Evolutionary conservation across 1,284 basidiomycete species (phyloP).

Genomic region (Heterobasidion irregulare): DNA sequence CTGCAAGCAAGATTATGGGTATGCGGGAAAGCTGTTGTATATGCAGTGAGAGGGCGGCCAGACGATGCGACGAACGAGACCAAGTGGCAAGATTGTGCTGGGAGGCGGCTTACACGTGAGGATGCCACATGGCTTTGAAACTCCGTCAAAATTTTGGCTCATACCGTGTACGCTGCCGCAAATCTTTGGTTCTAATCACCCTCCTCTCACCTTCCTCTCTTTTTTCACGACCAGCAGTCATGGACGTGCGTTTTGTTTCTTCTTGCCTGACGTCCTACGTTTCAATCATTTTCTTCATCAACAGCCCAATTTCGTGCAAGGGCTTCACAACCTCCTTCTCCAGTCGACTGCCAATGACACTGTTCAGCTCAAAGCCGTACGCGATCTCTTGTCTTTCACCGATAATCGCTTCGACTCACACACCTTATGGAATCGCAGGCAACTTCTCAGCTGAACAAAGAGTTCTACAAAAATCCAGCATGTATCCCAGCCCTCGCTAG

Average conservation of each 20-base stretch:
- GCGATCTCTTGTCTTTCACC: slow-evolving; percentile 18
- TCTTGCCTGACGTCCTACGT: neutral
- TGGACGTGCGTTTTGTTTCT: slow-evolving; percentile 10
- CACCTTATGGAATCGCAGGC: slow-evolving; percentile 45
- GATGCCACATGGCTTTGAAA: slow-evolving; percentile 4
- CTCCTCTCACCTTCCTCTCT: neutral
- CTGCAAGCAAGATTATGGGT: no score
- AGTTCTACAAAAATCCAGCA: slow-evolving; percentile 86
- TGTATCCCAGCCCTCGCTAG: slow-evolving; percentile 91
- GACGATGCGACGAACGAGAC: no score
- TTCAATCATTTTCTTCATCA: neutral
- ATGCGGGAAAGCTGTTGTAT: no score
- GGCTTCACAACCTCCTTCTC: slow-evolving; percentile 76
- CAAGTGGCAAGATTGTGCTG: no score
- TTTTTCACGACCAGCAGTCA: slow-evolving; percentile 3
- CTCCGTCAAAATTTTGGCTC: slow-evolving; percentile 14
- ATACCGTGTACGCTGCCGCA: slow-evolving; percentile 1
- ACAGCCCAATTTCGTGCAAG: slow-evolving; percentile 65
- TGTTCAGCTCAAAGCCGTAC: slow-evolving; percentile 77
- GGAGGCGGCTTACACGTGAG: no score
- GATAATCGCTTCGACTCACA: slow-evolving; percentile 2
- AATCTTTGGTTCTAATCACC: slow-evolving; percentile 6
- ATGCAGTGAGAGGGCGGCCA: no score
- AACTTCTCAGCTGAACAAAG: slow-evolving; percentile 83
- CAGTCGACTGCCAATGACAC: slow-evolving; percentile 87